Conservation (phyloP, 2,329 filamentous ascomycete genomes). For the Aspergillus sp. region DNA sequence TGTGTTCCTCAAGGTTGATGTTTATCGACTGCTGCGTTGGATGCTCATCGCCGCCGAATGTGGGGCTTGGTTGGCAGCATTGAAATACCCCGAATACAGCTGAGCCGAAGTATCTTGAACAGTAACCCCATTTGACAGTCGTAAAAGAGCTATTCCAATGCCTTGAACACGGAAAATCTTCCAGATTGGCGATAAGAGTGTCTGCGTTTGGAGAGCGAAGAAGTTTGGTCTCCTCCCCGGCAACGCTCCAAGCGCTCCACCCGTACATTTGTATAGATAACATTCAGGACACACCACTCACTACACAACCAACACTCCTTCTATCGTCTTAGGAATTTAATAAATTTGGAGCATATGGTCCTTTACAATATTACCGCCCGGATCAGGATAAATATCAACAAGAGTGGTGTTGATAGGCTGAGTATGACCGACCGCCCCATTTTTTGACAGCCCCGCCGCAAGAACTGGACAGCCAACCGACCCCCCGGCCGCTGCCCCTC, state of each 20-base stretch:
- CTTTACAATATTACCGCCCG: background rate
- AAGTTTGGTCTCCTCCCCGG: background rate
- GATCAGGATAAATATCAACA: background rate
- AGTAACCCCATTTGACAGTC: background rate
- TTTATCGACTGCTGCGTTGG: background rate
- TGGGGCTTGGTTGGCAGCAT: constrained; percentile 3
- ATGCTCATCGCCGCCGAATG: background rate
- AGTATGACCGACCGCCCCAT: constrained; percentile 7
- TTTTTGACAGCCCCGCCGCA: constrained; percentile 7
- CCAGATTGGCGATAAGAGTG: background rate
- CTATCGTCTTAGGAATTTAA: background rate
- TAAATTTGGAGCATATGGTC: background rate
- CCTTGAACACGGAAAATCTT: background rate
- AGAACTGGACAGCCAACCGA: background rate
- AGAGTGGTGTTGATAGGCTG: background rate
- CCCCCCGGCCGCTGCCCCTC: constrained; percentile 4
- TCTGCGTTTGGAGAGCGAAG: background rate
- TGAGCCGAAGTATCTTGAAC: background rate
- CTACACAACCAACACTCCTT: background rate
- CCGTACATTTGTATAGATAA: background rate
- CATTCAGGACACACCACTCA: background rate
- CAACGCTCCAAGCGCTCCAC: background rate
- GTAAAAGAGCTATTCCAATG: background rate
- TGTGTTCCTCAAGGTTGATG: background rate
- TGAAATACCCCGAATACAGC: background rate